Evolutionary conservation across 352 stramenopile genomes (phyloP), one percentile per base, ranked within the genome.

Genomic region (Phytophthora crassamura): DNA sequence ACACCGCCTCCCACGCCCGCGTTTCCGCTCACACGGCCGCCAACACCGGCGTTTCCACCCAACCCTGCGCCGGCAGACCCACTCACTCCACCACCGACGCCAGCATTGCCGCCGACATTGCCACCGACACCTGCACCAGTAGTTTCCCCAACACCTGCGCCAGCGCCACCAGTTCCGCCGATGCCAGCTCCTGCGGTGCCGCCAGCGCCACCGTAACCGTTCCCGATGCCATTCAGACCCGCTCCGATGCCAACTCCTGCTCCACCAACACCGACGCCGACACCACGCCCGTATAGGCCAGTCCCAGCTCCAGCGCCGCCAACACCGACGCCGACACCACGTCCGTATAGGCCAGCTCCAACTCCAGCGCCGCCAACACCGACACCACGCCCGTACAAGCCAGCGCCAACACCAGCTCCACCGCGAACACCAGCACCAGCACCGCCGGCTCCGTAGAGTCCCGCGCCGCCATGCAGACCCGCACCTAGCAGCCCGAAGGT

Each of bases 81-180:
- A 3, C 18, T 36, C 18, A 18, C 18, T 28, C 14, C 30, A 43
- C 38, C 38, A n/a, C 38, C 38, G 18, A 7, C 25, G 30, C 32
- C 53, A 28, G 38, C 25, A 12, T 14, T 10, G 36, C 41, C 55
- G 15, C 55, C 55, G 20, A 33, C 46, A 32, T 32, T 40, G 28
- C 8, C 38, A 16, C 35, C 47, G 38, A 25, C 45, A 55, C 12
- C 28, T 9, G 22, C 43, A 7, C 43, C 30, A 5, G 45, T 35
- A 41, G 40, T 25, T 6, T 22, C 35, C 16, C 5, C n/a, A 33
- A n/a, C 55, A 48, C 33, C 39, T 11, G 2, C 18, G 14, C 35
- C 28, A 28, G 2, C 18, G 14, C 35, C 28, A 28, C 22, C 22
- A 28, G 22, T 4, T 28, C 22, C 22, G 22, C 22, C 22, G 22